Base-by-base conservation (phyloP, 2,329 filamentous ascomycete species). In the Lasiodiplodia sp. region DNA sequence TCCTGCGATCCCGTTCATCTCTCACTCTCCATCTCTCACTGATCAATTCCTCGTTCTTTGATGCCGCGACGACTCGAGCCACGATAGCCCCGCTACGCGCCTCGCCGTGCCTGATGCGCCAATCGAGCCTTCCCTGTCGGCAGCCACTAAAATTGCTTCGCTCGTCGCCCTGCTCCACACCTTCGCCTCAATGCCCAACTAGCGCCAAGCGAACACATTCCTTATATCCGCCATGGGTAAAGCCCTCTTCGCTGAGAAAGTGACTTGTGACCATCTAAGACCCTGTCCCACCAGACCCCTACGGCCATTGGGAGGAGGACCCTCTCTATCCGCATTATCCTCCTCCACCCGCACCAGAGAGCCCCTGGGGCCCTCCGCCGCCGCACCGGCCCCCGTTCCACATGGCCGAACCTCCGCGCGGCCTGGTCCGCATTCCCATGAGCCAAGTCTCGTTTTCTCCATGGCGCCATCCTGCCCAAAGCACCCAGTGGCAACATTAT, bases 151-250 rank as follows among this genome's bases (percentile, higher is more conserved):
- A 52, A 25, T 38, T 25, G 28, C 47, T 25, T 52, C 60, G 16
- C 31, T 23, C n/a, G 23, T 37, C 55, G 37, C 38, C 18, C 34
- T 40, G 12, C 40, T 62, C 57, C 57, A 49, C 57, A n/a, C 34
- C 2, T 16, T 21, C 25, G 21, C 56, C 38, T 25, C 60, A 38
- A 64, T 64, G 60, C 60, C 31, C 60, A 23, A 18, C 47, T 28
- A 38, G 60, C 47, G 28, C 60, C 47, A 25, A 6, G 18, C 21
- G 34, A n/a, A 23, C 38, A 2, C 53, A 34, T 52, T 47, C 37
- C 60, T 52, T 64, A 64, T 64, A 64, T 64, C 60, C 60, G 47
- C 47, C 60, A 64, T 64, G 60, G 60, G 60, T 64, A 64, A 64
- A 25, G 8, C 60, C 25, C 28, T 38, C 28, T 28, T 51, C 14